phyloP scores from a whole-genome alignment of 2,329 filamentous ascomycete species.

The Colletotrichum horii region DNA sequence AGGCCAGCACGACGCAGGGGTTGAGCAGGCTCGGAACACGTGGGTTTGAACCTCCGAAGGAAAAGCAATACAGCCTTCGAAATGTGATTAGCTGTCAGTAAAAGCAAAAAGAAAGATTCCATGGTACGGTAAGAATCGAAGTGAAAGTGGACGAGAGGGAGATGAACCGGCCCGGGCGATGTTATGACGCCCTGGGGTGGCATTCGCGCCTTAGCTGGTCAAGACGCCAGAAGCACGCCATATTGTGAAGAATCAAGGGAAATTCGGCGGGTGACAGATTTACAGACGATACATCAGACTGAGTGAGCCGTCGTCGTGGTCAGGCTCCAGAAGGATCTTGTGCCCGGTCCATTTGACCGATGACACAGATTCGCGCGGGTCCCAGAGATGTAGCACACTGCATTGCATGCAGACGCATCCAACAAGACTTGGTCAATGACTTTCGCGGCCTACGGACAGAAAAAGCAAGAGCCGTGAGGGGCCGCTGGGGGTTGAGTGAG shows the following conservation, averaged over 20 bases:
- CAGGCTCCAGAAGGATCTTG: not conserved
- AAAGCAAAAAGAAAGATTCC: not conserved
- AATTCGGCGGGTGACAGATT: not conserved
- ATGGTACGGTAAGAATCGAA: not conserved
- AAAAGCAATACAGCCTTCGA: not conserved
- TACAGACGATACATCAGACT: not conserved
- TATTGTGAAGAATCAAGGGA: not conserved
- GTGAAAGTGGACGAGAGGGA: not conserved
- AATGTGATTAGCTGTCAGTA: not conserved
- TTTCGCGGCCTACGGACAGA: not conserved
- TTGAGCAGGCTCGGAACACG: not conserved
- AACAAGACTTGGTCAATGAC: not conserved
- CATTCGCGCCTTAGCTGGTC: not conserved
- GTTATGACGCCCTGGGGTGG: not conserved
- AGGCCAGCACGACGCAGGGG: not conserved
- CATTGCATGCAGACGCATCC: not conserved
- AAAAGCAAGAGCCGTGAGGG: not conserved
- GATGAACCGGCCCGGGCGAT: not conserved
- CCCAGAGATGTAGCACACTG: not conserved
- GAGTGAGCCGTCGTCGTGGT: not conserved
- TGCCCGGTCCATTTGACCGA: not conserved
- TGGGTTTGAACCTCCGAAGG: not conserved
- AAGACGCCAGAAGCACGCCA: conserved; percentile 10
- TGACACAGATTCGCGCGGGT: not conserved
- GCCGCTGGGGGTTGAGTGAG: not conserved